phyloP scores from a whole-genome alignment of 495 filamentous ascomycete species.

The Choiromyces venosus region DNA sequence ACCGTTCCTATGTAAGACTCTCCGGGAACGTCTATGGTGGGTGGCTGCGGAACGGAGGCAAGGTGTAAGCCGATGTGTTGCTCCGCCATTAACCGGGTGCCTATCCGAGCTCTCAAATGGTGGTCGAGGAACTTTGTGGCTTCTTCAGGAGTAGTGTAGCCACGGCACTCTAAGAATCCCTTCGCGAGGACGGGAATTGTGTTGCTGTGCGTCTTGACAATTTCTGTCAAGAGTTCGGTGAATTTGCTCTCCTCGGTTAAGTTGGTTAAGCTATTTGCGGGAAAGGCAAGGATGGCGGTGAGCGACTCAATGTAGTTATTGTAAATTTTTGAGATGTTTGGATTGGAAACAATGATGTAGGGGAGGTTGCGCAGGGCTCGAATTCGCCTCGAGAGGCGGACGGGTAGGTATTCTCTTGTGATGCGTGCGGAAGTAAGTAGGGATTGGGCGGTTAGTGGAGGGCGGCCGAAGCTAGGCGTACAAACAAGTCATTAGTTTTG shows the following conservation, averaged over 20 bases:
- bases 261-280: constrained; percentile 66
- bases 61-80: constrained; percentile 93
- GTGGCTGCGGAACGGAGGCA: constrained; percentile 48
- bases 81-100: constrained; percentile 88
- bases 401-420: constrained; percentile 83
- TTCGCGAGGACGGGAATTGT: constrained; percentile 89
- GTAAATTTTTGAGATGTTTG: constrained; percentile 86
- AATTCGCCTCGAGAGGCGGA: constrained; percentile 90
- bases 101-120: constrained; percentile 88
- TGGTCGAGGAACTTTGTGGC: constrained; percentile 90
- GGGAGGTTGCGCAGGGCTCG: constrained; percentile 87
- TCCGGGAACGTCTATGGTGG: constrained; percentile 15
- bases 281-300: constrained; percentile 79
- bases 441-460: constrained; percentile 71
- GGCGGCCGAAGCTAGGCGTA: constrained; percentile 55
- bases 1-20: constrained; percentile 85
- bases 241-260: constrained; percentile 85
- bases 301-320: constrained; percentile 90
- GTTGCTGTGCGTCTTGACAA: constrained; percentile 86
- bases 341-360: constrained; percentile 95
- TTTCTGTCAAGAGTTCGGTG: constrained; percentile 83
- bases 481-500: constrained; percentile 10
- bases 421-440: constrained; percentile 89
- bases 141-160: constrained; percentile 71
- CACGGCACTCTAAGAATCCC: constrained; percentile 84